Evolutionary conservation across 1,284 basidiomycete species (phyloP), one percentile per base, ranked within the genome.

Genomic region (Blastosporella zonata): DNA sequence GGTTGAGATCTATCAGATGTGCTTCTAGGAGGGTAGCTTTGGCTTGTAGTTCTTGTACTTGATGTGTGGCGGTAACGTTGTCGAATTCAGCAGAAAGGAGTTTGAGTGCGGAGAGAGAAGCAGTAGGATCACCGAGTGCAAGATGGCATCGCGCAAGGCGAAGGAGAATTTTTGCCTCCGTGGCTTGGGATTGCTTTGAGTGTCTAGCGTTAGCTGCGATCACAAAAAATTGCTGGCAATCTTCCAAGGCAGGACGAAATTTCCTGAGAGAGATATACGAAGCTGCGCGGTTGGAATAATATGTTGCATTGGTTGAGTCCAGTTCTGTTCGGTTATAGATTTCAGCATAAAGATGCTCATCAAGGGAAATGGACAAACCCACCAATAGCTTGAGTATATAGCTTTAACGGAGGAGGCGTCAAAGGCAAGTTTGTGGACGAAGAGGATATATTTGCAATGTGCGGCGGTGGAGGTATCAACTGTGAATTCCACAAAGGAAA

Each of bases 271-370:
- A 78, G 82, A 95, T 94, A 62, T 87, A 81, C 2, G 91, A 85
- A 2, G 92, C 92, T 0, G 91, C 91, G 35, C 92, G 82, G 66
- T 95, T 95, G 12, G 89, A 89, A 52, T 87, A 73, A 62, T 88
- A 93, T 0, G 87, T 77, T 1, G 90, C 81, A 61, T 93, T 86
- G 3, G 74, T 62, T 0, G 86, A 72, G 52, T 84, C 82, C 49
- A 87, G 67, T 51, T 82, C 82, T 87, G 12, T n/a, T n/a, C n/a
- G n/a, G n/a, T n/a, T n/a, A n/a, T n/a, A n/a, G n/a, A n/a, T n/a
- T n/a, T n/a, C n/a, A n/a, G n/a, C n/a, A n/a, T n/a, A n/a, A n/a
- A n/a, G n/a, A n/a, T n/a, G n/a, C n/a, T n/a, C n/a, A n/a, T n/a
- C n/a, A n/a, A n/a, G n/a, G n/a, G n/a, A n/a, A n/a, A n/a, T n/a